Percentiles rank a stretch among this genome's conserved stretches.
Evolutionary conservation across 1,139 yeast genomes (phyloP).

Genomic region (Debaryomycetaceae sp.): DNA sequence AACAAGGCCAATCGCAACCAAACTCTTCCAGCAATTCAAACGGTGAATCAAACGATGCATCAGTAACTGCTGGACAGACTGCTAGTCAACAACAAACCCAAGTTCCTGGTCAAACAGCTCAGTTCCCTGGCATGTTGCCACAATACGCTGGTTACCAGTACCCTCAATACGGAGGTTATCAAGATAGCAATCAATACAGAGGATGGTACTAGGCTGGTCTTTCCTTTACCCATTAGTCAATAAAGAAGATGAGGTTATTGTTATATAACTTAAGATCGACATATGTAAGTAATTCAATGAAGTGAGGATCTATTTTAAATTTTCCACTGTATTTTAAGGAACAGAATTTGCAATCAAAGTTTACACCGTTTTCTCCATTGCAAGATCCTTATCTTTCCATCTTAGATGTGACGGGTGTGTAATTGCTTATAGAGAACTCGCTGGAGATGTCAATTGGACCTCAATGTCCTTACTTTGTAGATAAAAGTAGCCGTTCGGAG

Average conservation of each 20-base stretch:
- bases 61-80: constrained; percentile 7
- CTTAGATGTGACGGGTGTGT: no score
- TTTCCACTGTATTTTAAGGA: background rate
- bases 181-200: constrained; percentile 42
- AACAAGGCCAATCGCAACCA: constrained; percentile 7
- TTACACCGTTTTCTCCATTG: no score
- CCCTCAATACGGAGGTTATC: constrained; percentile 49
- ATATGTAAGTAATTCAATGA: background rate
- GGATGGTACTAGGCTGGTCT: constrained; percentile 26
- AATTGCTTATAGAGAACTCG: no score
- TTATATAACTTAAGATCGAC: background rate
- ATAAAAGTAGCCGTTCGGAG: no score
- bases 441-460: no score
- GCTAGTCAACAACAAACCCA: constrained; percentile 13
- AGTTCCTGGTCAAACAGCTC: constrained; percentile 27
- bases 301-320: background rate
- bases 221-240: background rate
- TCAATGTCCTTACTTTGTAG: no score
- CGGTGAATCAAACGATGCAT: constrained; percentile 9
- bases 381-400: no score
- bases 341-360: background rate
- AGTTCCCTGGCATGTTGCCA: constrained; percentile 34
- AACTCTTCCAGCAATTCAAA: constrained; percentile 7
- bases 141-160: constrained; percentile 48
- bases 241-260: background rate